Evolutionary conservation across 73 alveolate genomes (phyloP), one percentile per base, ranked within the genome.

Genomic region (Paramecium biaurelia): DNA sequence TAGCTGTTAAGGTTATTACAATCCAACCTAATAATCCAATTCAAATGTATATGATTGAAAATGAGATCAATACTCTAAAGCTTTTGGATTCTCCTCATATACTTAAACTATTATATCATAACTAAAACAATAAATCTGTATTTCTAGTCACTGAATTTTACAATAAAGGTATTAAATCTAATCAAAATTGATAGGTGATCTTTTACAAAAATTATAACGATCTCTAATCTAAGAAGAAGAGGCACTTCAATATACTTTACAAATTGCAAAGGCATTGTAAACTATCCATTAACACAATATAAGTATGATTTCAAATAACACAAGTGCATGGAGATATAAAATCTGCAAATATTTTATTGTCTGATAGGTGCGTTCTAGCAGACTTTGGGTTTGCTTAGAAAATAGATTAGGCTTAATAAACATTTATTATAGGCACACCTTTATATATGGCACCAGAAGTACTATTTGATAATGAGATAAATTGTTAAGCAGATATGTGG

Each of bases 401-500:
- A 41, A 42, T 79, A 24, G 72, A 79, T 43, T 8, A 79, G 14
- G 72, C 70, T 1, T 45, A 79, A 23, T 23, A 14, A 38, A 45
- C 74, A 4, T 79, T 41, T 45, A 38, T 79, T 5, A 79, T 79
- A 12, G 90, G 90, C 0, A 79, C 90, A 3, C 90, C 90, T 47
- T 18, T 79, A 5, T 79, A 79, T 45, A 79, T 79, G 90, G 90
- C 90, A 21, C 90, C 90, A 3, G 90, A 79, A 23, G 90, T 79
- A 14, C 74, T 79, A 10, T 79, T 79, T 43, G 72, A 45, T 9
- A 79, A 79, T 45, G 34, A 79, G n/a, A 24, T 41, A 9, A 79
- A 26, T 20, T 38, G 76, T 23, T 28, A 26, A 24, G 93, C 94
- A 53, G 97, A 94, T 79, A 92, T 94, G 49, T 94, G 97, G 97